A percentile compares a stretch with the other conserved stretches of the same genome.
These are phyloP conservation scores for Strobilomyces dryophilus DNA, from an alignment of 768 basidiomycete genomes.

Conservation along the genomic window DNA sequence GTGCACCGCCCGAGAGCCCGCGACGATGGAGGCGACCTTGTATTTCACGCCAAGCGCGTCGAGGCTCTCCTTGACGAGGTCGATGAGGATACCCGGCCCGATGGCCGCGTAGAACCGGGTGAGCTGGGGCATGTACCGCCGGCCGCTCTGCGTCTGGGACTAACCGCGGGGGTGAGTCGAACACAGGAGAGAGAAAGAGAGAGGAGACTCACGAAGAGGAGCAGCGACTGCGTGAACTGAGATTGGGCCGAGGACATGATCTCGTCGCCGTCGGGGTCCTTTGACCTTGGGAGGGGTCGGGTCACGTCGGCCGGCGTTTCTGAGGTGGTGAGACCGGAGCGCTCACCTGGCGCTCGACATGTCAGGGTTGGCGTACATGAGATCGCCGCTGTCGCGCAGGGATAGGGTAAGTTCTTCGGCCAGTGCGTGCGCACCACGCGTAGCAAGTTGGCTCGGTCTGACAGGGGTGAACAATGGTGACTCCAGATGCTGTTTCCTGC, in stretches of 20 bases:
- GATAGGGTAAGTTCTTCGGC: conserved; percentile 69
- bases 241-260: conserved; percentile 59
- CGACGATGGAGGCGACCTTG: conserved; percentile 35
- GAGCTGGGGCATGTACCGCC: conserved; percentile 66
- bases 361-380: conserved; percentile 64
- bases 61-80: conserved; percentile 53
- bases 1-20: conserved; percentile 18
- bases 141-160: conserved; percentile 81
- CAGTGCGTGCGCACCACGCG: conserved; percentile 46
- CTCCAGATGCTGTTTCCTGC: conserved; percentile 3
- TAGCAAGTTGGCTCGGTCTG: conserved; percentile 69
- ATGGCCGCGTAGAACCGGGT: conserved; percentile 77
- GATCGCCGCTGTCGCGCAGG: conserved; percentile 67
- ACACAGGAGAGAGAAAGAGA: background rate
- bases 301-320: background rate
- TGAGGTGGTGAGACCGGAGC: background rate
- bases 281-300: conserved; percentile 10
- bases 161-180: conserved; percentile 24
- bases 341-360: conserved; percentile 34
- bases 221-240: conserved; percentile 76
- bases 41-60: conserved; percentile 45
- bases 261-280: conserved; percentile 55
- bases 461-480: background rate
- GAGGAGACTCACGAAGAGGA: conserved; percentile 64
- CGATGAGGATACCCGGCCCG: conserved; percentile 48